Base-by-base conservation (phyloP, 2,329 filamentous ascomycete genomes). In the Tolypocladium capitatum region DNA sequence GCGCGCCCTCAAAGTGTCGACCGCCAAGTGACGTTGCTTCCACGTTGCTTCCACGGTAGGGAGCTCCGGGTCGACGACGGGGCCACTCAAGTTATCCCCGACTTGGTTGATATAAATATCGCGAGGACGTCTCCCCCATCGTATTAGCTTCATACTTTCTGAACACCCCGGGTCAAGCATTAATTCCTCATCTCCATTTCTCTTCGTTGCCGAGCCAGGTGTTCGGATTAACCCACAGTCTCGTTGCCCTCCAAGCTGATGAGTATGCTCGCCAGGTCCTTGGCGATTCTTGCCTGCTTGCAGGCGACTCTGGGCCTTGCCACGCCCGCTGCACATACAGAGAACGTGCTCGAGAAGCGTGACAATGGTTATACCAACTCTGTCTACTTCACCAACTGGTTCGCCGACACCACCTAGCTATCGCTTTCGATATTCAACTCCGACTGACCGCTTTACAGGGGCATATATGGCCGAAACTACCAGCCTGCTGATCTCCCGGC, bases 381-480 rank as follows among this genome's bases (percentile, higher is more conserved):
- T 2, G 70, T 68, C 10, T 73, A 72, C 53, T 72, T 71, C 48
- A 66, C 65, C 42, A 76, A 75, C 63, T 75, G 72, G 72, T 73
- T 53, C 49, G 60, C 50, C 36, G 18, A 44, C 33, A 2, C 3
- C 21, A 13, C 21, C 21, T 8, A 27, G 4, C 24, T 30, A 11
- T 18, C 4, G 8, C 4, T n/a, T 18, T 28, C 38, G 9, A 28
- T 9, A 6, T 27, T 28, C 38, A 5, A 5, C 24, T 18, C 6
- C n/a, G 18, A 28, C 45, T 46, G 8, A 48, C 20, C 24, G 14
- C 4, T 43, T 38, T 18, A 2, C 20, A 75, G 74, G 84, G 83
- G 78, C 38, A 86, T 89, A 48, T 92, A 94, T 59, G 84, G 69
- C 24, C 76, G 87, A 46, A 78, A 85, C 55, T 87, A 84, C 61